A percentile compares a stretch with the other conserved stretches of the same genome.
These are phyloP conservation scores for Metarhizium album DNA, from an alignment of 2,329 filamentous ascomycete species.

Conservation along the genomic window DNA sequence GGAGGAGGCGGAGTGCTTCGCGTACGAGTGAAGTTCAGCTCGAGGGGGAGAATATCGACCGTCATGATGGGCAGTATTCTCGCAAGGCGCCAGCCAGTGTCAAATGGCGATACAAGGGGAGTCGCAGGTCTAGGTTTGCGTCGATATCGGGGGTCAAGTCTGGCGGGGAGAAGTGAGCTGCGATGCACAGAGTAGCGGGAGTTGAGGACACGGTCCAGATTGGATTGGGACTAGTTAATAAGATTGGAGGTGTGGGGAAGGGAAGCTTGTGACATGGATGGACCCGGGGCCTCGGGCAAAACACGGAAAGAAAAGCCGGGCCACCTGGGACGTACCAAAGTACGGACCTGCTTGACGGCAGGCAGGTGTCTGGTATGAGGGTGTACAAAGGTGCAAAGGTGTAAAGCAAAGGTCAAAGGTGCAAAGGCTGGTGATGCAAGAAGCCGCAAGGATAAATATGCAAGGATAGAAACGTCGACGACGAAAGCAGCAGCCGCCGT, in stretches of 20 bases:
- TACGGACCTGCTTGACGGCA: no score
- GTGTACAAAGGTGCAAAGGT: no score
- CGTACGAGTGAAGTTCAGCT: slow-evolving; percentile 90
- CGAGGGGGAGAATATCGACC: slow-evolving; percentile 81
- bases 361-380: no score
- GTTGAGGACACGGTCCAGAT: slow-evolving; percentile 5
- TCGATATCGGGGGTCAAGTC: background rate
- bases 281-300: background rate
- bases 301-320: background rate
- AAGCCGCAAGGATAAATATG: no score
- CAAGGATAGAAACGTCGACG: no score
- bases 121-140: background rate
- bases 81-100: background rate
- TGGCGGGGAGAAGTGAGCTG: background rate
- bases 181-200: background rate
- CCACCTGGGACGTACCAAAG: no score
- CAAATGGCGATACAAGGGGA: background rate
- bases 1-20: slow-evolving; percentile 14
- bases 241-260: background rate
- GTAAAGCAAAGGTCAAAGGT: no score
- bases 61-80: slow-evolving; percentile 55
- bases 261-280: background rate
- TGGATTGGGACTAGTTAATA: background rate
- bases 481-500: no score
- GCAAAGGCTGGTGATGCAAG: no score